These are phyloP conservation scores for Flaveria robusta DNA, from an alignment of 129 eudicot genomes.

Conservation along the genomic window DNA sequence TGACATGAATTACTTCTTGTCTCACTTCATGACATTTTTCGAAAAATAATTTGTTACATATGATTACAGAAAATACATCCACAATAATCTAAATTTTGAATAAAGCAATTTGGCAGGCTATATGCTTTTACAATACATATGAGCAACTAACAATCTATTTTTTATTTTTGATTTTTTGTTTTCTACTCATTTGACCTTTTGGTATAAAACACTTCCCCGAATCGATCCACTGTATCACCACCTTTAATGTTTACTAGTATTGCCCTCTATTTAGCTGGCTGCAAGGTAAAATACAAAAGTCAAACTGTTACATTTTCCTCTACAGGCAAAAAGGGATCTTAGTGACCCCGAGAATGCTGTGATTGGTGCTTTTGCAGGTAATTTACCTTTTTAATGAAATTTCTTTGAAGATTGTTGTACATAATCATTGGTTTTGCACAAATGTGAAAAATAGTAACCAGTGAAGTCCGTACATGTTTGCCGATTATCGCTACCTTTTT, in stretches of 20 bases:
- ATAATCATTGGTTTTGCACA: background rate
- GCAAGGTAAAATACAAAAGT: background rate
- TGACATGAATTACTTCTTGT: too few species aligned
- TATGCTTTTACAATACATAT: background rate
- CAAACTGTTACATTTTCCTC: background rate
- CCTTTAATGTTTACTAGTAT: background rate
- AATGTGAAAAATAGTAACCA: background rate
- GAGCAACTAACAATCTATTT: background rate
- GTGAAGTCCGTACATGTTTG: background rate
- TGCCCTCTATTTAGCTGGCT: background rate
- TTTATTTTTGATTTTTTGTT: too few species aligned
- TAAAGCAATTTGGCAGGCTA: background rate
- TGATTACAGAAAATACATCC: background rate
- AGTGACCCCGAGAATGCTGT: constrained; percentile 85
- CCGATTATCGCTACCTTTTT: background rate
- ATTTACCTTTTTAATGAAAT: background rate
- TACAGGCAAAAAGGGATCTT: constrained; percentile 78
- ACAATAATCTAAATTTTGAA: background rate
- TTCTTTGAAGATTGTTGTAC: constrained; percentile 3
- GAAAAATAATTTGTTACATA: background rate
- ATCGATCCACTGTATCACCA: background rate
- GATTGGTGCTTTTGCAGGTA: constrained; percentile 97
- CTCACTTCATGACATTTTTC: background rate
- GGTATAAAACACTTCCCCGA: background rate
- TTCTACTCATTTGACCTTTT: background rate